phyloP scores from a whole-genome alignment of 106 monocot species.

The Dendrobium huoshanense region DNA sequence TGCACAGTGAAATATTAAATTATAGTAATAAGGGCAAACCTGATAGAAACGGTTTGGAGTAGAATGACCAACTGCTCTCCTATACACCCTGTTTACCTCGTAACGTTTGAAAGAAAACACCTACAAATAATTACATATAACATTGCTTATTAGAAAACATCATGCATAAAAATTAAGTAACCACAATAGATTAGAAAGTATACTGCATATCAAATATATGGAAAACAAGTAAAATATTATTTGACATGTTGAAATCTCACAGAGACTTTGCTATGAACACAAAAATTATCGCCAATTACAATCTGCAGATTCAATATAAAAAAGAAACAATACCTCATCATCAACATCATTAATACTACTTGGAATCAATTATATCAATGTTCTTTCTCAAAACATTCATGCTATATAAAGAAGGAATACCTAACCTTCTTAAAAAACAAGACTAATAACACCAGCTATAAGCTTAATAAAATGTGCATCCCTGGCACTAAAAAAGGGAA shows the following conservation, averaged over 20 bases:
- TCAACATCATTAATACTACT: background rate
- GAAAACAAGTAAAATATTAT: background rate
- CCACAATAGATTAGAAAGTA: background rate
- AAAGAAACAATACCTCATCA: background rate
- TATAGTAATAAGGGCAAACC: slow-evolving; percentile 21
- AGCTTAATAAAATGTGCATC: too few relatives aligned
- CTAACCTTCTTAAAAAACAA: background rate
- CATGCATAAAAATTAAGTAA: background rate
- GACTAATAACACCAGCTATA: too few relatives aligned
- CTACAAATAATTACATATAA: slow-evolving; percentile 25
- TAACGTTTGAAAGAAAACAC: slow-evolving; percentile 67
- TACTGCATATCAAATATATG: background rate
- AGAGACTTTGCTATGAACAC: background rate
- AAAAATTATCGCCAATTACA: background rate
- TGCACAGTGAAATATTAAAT: background rate
- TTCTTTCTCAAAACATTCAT: background rate
- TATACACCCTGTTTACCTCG: slow-evolving; percentile 83
- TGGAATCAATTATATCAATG: background rate
- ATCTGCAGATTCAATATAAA: background rate
- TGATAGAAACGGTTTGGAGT: slow-evolving; percentile 80
- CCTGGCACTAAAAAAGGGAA: too few relatives aligned
- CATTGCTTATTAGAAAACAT: background rate
- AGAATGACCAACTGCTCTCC: slow-evolving; percentile 77
- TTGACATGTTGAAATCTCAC: background rate
- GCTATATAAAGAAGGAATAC: background rate